Base-by-base conservation (phyloP, 73 alveolate species). In the Paramecium tetraurelia region DNA sequence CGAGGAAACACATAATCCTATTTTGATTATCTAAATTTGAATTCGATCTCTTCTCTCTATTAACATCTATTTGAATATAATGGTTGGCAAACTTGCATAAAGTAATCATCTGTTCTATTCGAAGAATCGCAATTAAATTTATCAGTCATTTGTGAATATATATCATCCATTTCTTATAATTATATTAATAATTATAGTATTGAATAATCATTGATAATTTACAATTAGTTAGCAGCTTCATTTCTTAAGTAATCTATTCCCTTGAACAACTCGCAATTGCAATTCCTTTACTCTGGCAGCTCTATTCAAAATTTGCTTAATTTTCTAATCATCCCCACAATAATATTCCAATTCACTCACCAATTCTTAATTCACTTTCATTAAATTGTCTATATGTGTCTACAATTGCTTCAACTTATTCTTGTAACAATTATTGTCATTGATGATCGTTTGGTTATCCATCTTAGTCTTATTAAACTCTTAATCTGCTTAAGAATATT, bases 121-220 rank as follows among this genome's bases (percentile, higher is more conserved):
- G 76, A 44, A 21, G 90, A 80, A 20, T 80, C 90, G 53, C 90
- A 80, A 80, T 80, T 80, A 41, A 38, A 44, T 48, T 80, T 80
- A 43, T 80, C 90, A 11, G 90, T 80, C 46, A 80, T 31, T 35
- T 43, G 21, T 43, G 90, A 80, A 44, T 31, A 80, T 46, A 80
- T 80, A 20, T 80, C 90, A 80, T 80, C 90, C 90, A 80, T 80
- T 43, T 75, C 69, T 36, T 31, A 80, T 43, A 44, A 80, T 80
- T 44, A 80, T 24, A 44, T 41, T 40, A 31, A 46, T 44, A 80
- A 80, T 2, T 44, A 80, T 44, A 75, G 36, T 31, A 31, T 33
- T 24, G 21, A 35, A 20, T 10, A 36, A 24, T 33, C 35, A 31
- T 44, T 75, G 12, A 31, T 33, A 75, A 14, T 24, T 9, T 20